A percentile compares a stretch with the other conserved stretches of the same genome.
These are phyloP conservation scores for Magnolia officinalis DNA, from an alignment of 164 flowering plant species.

Conservation along the genomic window DNA sequence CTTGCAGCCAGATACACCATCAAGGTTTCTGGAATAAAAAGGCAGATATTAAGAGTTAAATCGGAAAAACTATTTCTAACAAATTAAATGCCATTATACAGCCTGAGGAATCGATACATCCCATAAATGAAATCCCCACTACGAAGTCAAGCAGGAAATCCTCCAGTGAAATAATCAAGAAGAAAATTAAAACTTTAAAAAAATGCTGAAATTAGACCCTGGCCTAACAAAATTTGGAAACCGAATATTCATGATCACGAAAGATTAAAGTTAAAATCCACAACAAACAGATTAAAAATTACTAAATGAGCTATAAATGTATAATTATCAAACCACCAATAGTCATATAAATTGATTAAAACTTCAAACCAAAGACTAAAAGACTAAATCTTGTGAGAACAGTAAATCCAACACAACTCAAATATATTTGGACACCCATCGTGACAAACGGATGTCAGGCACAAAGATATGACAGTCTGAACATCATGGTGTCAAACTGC, in stretches of 20 bases:
- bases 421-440: too few relatives aligned
- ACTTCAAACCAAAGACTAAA: too few relatives aligned
- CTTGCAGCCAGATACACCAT: slow-evolving; percentile 61
- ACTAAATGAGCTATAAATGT: too few relatives aligned
- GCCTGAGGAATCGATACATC: neutral
- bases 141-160: neutral
- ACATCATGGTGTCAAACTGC: too few relatives aligned
- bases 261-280: too few relatives aligned
- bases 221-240: neutral
- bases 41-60: neutral
- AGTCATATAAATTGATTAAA: too few relatives aligned
- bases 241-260: neutral
- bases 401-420: too few relatives aligned
- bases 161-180: neutral
- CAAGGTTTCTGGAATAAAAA: slow-evolving; percentile 46
- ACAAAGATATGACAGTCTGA: too few relatives aligned
- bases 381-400: too few relatives aligned
- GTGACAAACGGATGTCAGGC: too few relatives aligned
- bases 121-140: neutral
- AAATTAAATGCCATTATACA: neutral
- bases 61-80: neutral
- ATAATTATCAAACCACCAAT: too few relatives aligned
- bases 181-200: neutral
- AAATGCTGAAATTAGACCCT: neutral
- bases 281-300: too few relatives aligned